Evolutionary conservation across 2,329 filamentous ascomycete species (phyloP).

Genomic region (Chrysoporthe puriensis): DNA sequence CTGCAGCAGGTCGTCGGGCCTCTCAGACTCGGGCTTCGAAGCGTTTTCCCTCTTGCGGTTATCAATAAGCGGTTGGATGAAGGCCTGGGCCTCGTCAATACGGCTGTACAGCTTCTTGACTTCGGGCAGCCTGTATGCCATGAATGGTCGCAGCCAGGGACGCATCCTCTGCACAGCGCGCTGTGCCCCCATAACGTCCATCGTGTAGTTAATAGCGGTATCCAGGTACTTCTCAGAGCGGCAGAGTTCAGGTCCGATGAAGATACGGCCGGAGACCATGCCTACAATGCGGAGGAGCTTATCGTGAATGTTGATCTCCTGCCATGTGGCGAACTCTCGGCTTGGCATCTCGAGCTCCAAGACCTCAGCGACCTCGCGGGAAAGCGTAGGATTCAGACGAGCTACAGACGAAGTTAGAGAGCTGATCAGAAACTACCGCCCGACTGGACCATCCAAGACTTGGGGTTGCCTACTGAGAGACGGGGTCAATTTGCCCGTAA

Average conservation of each 20-base stretch:
- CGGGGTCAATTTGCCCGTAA: constrained; percentile 15
- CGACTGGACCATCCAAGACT: not conserved
- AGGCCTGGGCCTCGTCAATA: constrained; percentile 38
- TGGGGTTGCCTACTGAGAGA: constrained; percentile 10
- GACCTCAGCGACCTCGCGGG: constrained; percentile 41
- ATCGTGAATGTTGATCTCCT: constrained; percentile 42
- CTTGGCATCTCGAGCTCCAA: constrained; percentile 40
- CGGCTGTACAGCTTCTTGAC: constrained; percentile 40
- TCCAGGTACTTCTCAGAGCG: constrained; percentile 49
- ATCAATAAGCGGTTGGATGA: constrained; percentile 42
- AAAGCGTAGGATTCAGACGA: constrained; percentile 42
- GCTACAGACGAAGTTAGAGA: constrained; percentile 19
- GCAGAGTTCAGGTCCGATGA: constrained; percentile 51
- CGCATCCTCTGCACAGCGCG: constrained; percentile 31
- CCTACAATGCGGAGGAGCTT: constrained; percentile 49
- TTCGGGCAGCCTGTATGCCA: constrained; percentile 33
- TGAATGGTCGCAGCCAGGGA: constrained; percentile 3
- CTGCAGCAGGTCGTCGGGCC: constrained; percentile 52
- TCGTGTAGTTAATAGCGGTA: constrained; percentile 51
- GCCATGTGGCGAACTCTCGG: constrained; percentile 42
- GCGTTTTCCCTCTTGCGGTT: constrained; percentile 34
- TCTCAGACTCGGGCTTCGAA: constrained; percentile 28
- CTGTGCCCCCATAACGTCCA: constrained; percentile 45
- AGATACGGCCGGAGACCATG: constrained; percentile 49
- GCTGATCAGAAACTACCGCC: not conserved